Evolutionary conservation across 169 alveolate species (phyloP), one percentile per base, ranked within the genome.

Genomic region (Plasmodium cynomolgi): DNA sequence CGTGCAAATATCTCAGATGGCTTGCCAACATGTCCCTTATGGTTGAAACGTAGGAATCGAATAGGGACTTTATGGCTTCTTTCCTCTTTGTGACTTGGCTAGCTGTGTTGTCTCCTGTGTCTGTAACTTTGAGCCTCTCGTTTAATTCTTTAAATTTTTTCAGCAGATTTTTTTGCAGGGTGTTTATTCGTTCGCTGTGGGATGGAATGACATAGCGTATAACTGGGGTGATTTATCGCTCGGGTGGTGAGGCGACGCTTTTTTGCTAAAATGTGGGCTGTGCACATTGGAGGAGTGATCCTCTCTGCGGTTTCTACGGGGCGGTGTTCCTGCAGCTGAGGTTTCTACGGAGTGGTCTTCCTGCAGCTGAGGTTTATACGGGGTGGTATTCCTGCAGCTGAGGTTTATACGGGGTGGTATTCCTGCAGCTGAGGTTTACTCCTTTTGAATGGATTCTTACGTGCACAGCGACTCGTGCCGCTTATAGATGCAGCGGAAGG

Each of bases 151-250:
- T 62, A 86, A 86, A 86, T 23, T 54, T 77, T 62, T 23, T 8
- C 9, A 20, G 80, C 39, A 86, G 68, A 37, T 86, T 86, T 20
- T 26, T 54, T 3, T 86, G 88, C 75, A 86, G 31, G 47, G 20
- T 47, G 81, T 29, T 71, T 50, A 86, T 86, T 34, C 93, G 62
- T 29, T 86, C 81, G 1, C 93, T 86, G 77, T 8, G 62, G 62
- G 62, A 3, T 50, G 62, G 62, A 50, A 50, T 13, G 62, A 50
- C 62, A 50, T 13, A 4, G 0, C 23, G 62, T 15, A 15, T 11
- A 0, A 17, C 2, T 44, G n/a, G 11, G 11, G 54, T 6, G 54
- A 41, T 9, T 41, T 41, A 41, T 41, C 54, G 11, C 15, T 41
- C 54, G 1, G 4, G 17, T 50, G 62, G 23, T 50, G 62, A 50